A percentile compares a stretch with the other conserved stretches of the same genome.
These are phyloP conservation scores for Conidiobolus incongruus DNA, from an alignment of 371 early-diverging fungal genomes.

Conservation along the genomic window DNA sequence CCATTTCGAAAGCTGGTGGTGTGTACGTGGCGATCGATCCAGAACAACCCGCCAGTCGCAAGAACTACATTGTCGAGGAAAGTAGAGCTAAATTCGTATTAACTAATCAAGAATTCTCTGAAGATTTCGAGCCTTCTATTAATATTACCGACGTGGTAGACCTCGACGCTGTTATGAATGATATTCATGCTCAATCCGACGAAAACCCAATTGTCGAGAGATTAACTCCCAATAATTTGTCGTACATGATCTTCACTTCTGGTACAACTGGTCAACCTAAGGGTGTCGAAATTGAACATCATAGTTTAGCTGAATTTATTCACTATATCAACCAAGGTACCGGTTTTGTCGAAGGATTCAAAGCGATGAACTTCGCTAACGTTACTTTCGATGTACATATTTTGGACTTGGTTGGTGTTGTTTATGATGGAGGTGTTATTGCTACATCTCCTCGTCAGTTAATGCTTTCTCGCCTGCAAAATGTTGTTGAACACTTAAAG, in stretches of 20 bases:
- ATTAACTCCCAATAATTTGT: neutral
- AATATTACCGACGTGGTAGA: neutral
- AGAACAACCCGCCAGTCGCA: neutral
- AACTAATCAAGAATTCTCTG: neutral
- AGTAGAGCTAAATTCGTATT: neutral
- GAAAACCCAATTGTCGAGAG: too few species aligned
- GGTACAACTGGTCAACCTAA: slow-evolving; percentile 80
- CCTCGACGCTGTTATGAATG: neutral
- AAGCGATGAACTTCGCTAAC: neutral
- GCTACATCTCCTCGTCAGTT: neutral
- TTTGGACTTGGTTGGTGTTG: neutral
- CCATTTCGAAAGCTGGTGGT: neutral
- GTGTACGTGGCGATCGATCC: neutral
- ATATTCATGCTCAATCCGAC: too few species aligned
- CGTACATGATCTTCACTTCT: slow-evolving; percentile 82
- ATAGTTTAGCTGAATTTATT: slow-evolving; percentile 33
- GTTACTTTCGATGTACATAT: neutral
- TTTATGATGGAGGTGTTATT: neutral
- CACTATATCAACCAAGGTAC: neutral
- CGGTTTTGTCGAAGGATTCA: neutral
- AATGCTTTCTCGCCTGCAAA: too few species aligned
- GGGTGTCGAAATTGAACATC: slow-evolving; percentile 62
- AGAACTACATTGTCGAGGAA: neutral
- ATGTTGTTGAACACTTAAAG: neutral
- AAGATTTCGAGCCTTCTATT: neutral